Base-by-base conservation (phyloP, 2,329 filamentous ascomycete species). In the Fusarium torulosum region DNA sequence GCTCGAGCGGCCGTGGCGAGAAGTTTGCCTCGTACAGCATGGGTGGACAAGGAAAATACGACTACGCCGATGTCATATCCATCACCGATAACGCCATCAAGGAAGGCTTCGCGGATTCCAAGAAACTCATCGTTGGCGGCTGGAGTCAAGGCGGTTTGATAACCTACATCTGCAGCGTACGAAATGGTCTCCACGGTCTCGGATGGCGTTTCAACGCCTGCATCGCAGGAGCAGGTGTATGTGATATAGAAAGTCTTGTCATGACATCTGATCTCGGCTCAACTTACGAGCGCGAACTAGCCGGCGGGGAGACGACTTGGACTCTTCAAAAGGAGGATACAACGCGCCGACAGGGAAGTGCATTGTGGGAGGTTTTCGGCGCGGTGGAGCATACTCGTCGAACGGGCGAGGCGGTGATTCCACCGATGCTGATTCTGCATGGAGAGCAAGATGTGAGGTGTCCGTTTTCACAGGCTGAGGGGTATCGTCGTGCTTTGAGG, bases 131-230 rank as follows among this genome's bases (percentile, higher is more conserved):
- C 2, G 76, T 80, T 0, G 78, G 76, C 3, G 79, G 80, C 1
- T 79, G 72, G 71, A 76, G 74, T 21, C 78, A 81, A 60, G 80
- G 79, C 11, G 80, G 80, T 3, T 78, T 76, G 15, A 62, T 82
- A 1, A 71, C 75, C 4, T 81, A 79, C 61, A 72, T 82, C 2
- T 73, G 72, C 27, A 70, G 72, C 23, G 77, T 78, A 4, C 75
- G 79, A 15, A 79, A 80, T 54, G 77, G 77, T 7, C 57, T 70
- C 2, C 72, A 77, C 51, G 69, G 57, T 2, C 63, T 70, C 0
- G 77, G 72, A 3, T 81, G 80, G 78, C 65, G 68, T 4, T 81
- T 80, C 67, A 65, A 70, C 10, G 79, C 76, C 7, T 70, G 71
- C 2, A 75, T 82, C 0, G 74, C 78, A 0, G 76, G 79, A 1